Evolutionary conservation across 129 eudicot species (phyloP).

Genomic region (Flaveria trinervia): DNA sequence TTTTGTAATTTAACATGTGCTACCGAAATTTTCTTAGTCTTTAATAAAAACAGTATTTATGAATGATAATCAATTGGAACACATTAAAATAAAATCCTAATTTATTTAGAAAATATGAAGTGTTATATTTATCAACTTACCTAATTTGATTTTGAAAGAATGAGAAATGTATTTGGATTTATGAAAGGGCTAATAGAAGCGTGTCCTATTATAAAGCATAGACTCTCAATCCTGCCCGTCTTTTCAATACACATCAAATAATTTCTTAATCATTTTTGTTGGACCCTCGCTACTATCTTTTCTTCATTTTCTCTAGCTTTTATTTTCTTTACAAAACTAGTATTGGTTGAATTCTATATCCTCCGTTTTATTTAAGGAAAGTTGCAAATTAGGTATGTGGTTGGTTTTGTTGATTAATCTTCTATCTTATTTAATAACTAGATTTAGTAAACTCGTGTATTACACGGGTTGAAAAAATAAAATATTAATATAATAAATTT

Average conservation of each 20-base stretch:
- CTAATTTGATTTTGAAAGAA: not conserved
- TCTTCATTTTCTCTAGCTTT: not conserved
- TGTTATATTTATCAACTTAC: not conserved
- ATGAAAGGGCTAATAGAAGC: not conserved
- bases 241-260: not conserved
- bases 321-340: not conserved
- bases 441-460: too few species aligned
- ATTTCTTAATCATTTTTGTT: not conserved
- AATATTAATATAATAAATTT: too few species aligned
- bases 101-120: too few species aligned
- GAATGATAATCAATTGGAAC: too few species aligned
- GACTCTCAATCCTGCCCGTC: conserved; percentile 6
- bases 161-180: not conserved
- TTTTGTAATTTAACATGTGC: too few species aligned
- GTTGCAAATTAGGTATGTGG: too few species aligned
- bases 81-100: too few species aligned
- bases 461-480: too few species aligned
- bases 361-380: not conserved
- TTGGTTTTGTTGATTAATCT: too few species aligned
- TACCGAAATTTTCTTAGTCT: too few species aligned
- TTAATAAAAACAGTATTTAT: too few species aligned
- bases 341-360: not conserved
- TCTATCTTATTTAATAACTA: too few species aligned
- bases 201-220: conserved; percentile 5
- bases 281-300: conserved; percentile 10